phyloP scores from a whole-genome alignment of 1,139 yeast genomes.

The Hyphopichia khmerensis region DNA sequence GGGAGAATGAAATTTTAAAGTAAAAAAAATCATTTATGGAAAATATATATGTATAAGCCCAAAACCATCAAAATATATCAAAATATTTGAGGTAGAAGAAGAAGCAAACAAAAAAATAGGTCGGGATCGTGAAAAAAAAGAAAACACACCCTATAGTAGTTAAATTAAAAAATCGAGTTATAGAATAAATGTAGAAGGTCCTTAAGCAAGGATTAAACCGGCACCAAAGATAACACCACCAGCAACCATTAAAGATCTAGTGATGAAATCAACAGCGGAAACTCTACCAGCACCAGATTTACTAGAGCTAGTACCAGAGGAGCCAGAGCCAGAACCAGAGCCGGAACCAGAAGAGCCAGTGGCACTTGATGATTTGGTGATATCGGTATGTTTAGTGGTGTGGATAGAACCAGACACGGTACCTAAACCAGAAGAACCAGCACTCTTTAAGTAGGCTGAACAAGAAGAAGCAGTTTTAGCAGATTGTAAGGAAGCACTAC shows the following conservation, averaged over 20 bases:
- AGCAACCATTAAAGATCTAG: conserved; percentile 22
- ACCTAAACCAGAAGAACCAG: conserved; percentile 41
- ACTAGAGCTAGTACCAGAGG: conserved; percentile 16
- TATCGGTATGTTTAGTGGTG: conserved; percentile 23
- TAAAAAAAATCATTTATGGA: neutral
- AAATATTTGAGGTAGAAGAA: neutral
- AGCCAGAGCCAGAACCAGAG: conserved; percentile 18
- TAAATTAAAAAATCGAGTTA: neutral
- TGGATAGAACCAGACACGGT: conserved; percentile 31
- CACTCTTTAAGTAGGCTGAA: conserved; percentile 40
- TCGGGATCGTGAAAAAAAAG: neutral
- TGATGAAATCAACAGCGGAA: conserved; percentile 11
- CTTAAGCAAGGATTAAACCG: conserved; percentile 12
- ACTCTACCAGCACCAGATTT: conserved; percentile 7
- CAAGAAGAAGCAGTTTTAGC: conserved; percentile 54
- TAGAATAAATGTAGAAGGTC: neutral
- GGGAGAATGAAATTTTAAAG: neutral
- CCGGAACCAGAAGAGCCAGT: conserved; percentile 21
- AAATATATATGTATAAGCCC: neutral
- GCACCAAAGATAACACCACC: conserved; percentile 14
- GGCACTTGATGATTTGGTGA: conserved; percentile 26
- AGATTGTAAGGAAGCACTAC: conserved; percentile 36
- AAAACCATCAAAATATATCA: neutral
- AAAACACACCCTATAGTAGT: neutral
- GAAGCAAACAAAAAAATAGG: too few species aligned